Evolutionary conservation across 2,329 filamentous ascomycete genomes (phyloP), one percentile per base, ranked within the genome.

Genomic region (Fusarium proliferatum): DNA sequence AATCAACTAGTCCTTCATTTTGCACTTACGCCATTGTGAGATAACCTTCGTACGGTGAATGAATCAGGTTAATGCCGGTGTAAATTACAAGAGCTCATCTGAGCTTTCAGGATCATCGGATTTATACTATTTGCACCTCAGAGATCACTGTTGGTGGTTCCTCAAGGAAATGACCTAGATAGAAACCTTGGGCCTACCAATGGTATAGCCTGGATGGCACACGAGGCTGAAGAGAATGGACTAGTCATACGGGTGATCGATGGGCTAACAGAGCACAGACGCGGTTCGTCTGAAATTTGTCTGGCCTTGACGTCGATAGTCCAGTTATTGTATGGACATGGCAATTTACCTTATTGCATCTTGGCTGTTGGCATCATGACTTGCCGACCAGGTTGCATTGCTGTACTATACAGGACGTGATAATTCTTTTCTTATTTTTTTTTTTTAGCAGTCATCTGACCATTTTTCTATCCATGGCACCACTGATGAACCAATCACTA

Each of bases 181-280:
- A 36, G 26, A 68, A 48, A 68, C 23, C 7, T 23, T 36, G 53
- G n/a, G 33, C n/a, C 11, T 58, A 30, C 71, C 71, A 73, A 72
- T 73, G 51, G 56, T n/a, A 43, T 52, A 48, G 56, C 56, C 42
- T 33, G 55, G 34, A 38, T 57, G 28, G 28, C 23, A 68, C 71
- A 73, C 71, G 71, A 64, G 71, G 63, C 36, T 68, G 51, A 64
- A 55, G 38, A 56, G 67, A 58, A 71, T 51, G 42, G 43, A 57
- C 49, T 60, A 61, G 71, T 43, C 34, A 38, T 46, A 46, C 34
- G 48, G 61, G 49, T 43, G 67, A 64, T 72, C 46, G 60, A 60
- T 46, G 39, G 59, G 56, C 71, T 74, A 71, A 52, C 26, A n/a
- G 48, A 57, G 71, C 71, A 71, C 65, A 56, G 69, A 72, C 70